Conservation (phyloP, 116 monocot genomes). For the Iris pallida region DNA sequence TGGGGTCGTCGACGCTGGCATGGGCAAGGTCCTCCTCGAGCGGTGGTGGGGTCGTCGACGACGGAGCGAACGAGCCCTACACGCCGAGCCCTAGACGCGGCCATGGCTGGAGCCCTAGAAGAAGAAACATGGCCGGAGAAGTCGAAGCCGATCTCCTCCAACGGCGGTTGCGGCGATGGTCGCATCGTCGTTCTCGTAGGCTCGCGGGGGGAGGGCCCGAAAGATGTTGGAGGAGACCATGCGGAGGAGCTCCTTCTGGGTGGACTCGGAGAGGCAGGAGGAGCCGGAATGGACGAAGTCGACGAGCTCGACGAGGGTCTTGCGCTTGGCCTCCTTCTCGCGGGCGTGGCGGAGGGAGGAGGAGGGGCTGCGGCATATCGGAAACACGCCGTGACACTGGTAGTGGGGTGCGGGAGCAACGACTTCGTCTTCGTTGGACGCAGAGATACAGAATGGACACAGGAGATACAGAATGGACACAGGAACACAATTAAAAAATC, state of each 20-base stretch:
- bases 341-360: constrained; percentile 47
- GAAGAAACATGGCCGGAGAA: too few relatives aligned
- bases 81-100: too few relatives aligned
- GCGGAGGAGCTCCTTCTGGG: constrained; percentile 81
- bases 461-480: too few relatives aligned
- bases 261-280: constrained; percentile 47
- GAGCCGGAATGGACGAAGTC: constrained; percentile 75
- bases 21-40: too few relatives aligned
- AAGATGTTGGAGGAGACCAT: too few relatives aligned
- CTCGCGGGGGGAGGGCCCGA: constrained; percentile 65
- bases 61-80: too few relatives aligned
- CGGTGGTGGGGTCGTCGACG: too few relatives aligned
- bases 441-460: too few relatives aligned
- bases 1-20: too few relatives aligned
- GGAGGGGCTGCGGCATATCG: constrained; percentile 50
- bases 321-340: constrained; percentile 84
- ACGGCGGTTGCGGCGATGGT: constrained; percentile 51
- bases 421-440: too few relatives aligned
- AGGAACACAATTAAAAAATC: too few relatives aligned
- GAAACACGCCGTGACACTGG: constrained; percentile 63
- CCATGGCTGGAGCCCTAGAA: too few relatives aligned
- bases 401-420: constrained; percentile 65
- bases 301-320: constrained; percentile 67
- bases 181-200: constrained; percentile 51
- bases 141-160: constrained; percentile 63